Evolutionary conservation across 2,329 filamentous ascomycete species (phyloP).

Genomic region (Dactylella cylindrospora): DNA sequence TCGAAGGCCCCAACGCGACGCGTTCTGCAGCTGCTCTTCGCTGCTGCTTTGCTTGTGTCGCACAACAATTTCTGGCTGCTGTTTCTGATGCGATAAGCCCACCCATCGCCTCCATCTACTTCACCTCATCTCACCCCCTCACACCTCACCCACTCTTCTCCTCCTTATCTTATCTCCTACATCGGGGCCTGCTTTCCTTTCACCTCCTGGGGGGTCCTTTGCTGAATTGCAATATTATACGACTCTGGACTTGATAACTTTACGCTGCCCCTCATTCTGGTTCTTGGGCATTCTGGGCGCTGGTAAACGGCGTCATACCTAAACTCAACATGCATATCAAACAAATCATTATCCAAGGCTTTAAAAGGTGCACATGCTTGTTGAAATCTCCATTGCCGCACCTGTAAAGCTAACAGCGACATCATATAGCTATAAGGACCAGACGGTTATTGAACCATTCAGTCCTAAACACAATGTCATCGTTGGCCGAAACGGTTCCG

Average conservation of each 20-base stretch:
- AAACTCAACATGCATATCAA: slow-evolving; percentile 84
- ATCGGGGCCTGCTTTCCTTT: too few relatives aligned
- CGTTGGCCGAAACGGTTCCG: slow-evolving; percentile 97
- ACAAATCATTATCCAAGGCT: slow-evolving; percentile 99
- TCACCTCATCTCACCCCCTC: slow-evolving; percentile 8
- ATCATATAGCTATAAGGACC: slow-evolving; percentile 85
- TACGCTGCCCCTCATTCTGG: too few relatives aligned
- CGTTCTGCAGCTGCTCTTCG: slow-evolving; percentile 41
- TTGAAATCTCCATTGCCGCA: slow-evolving; percentile 27
- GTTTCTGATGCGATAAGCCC: slow-evolving; percentile 24
- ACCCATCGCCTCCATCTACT: slow-evolving; percentile 7
- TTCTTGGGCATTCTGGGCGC: too few relatives aligned
- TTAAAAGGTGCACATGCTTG: slow-evolving; percentile 95
- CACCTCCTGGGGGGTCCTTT: too few relatives aligned
- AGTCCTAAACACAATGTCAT: slow-evolving; percentile 97
- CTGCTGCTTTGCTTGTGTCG: too few relatives aligned
- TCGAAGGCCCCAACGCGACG: slow-evolving; percentile 34
- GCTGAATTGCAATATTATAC: too few relatives aligned
- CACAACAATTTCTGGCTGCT: slow-evolving; percentile 12
- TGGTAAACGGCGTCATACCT: slow-evolving; percentile 43
- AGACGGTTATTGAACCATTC: slow-evolving; percentile 97
- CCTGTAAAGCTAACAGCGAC: slow-evolving; percentile 28
- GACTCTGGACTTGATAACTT: too few relatives aligned
- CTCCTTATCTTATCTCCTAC: too few relatives aligned
- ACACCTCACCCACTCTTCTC: too few relatives aligned